These are phyloP conservation scores for Mycena pura DNA, from an alignment of 768 basidiomycete species.

Conservation along the genomic window DNA sequence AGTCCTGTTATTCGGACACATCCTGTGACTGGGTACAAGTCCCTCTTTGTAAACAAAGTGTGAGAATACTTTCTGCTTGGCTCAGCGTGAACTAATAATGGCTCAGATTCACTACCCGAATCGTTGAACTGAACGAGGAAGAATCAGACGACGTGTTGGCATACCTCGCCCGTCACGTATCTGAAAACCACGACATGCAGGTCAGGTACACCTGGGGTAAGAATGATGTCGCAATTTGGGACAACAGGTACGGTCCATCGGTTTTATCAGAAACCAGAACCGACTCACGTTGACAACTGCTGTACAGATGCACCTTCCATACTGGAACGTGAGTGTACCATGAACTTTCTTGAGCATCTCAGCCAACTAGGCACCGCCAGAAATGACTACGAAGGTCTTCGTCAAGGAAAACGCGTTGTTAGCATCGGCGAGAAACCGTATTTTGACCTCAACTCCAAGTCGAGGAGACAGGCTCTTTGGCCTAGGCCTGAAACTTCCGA, in stretches of 20 bases:
- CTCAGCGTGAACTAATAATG: background rate
- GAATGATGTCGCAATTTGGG: conserved; percentile 68
- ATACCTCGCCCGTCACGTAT: conserved; percentile 56
- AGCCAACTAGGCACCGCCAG: conserved; percentile 25
- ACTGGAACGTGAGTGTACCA: conserved; percentile 45
- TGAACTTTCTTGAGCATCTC: background rate
- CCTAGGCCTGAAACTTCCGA: no score
- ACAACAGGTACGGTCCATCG: conserved; percentile 47
- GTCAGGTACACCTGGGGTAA: conserved; percentile 56
- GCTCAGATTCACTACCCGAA: conserved; percentile 59
- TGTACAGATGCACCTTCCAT: conserved; percentile 49
- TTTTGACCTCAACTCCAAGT: conserved; percentile 49
- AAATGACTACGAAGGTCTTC: conserved; percentile 41
- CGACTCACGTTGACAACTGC: background rate
- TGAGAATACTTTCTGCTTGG: background rate
- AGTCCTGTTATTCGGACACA: conserved; percentile 62
- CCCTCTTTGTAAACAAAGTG: conserved; percentile 61
- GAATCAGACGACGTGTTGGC: conserved; percentile 58
- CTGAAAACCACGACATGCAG: conserved; percentile 67
- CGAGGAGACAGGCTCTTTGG: conserved; percentile 43
- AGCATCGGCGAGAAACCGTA: conserved; percentile 60
- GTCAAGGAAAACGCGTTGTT: conserved; percentile 59
- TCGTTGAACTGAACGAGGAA: conserved; percentile 57
- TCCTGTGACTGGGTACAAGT: conserved; percentile 66
- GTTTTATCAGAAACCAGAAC: no score